These are phyloP conservation scores for Fraxinus americana DNA, from an alignment of 257 asterid genomes.

Conservation along the genomic window DNA sequence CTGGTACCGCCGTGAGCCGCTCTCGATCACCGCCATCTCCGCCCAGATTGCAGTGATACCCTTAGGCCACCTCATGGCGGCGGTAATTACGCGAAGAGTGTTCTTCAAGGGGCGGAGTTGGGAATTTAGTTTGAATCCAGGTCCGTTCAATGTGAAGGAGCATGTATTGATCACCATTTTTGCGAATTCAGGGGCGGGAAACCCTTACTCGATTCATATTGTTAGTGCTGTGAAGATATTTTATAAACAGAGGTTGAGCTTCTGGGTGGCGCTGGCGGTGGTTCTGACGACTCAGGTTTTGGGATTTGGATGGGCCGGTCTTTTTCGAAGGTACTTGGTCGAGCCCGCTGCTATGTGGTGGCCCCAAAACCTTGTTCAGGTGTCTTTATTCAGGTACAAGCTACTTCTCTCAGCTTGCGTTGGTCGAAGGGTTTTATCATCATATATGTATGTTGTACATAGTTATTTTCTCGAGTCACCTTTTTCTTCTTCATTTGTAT, in stretches of 20 bases:
- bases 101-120: slow-evolving; percentile 63
- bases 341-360: slow-evolving; percentile 99
- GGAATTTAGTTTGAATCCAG: slow-evolving; percentile 77
- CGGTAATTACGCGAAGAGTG: slow-evolving; percentile 47
- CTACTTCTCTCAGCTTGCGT: background rate
- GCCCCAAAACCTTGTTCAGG: slow-evolving; percentile 96
- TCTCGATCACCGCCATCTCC: slow-evolving; percentile 71
- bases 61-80: slow-evolving; percentile 83
- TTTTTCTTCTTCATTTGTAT: too few species aligned
- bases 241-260: slow-evolving; percentile 61
- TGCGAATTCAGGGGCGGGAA: slow-evolving; percentile 85
- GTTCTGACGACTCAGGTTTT: slow-evolving; percentile 77
- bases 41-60: slow-evolving; percentile 93
- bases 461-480: too few species aligned
- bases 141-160: slow-evolving; percentile 78
- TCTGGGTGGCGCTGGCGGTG: slow-evolving; percentile 76
- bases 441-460: too few species aligned
- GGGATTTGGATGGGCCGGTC: slow-evolving; percentile 95
- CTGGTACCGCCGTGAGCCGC: slow-evolving; percentile 92
- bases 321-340: slow-evolving; percentile 76
- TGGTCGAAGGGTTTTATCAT: too few species aligned
- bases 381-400: slow-evolving; percentile 78
- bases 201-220: slow-evolving; percentile 80
- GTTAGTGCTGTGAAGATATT: slow-evolving; percentile 84
- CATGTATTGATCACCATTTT: slow-evolving; percentile 86